These are phyloP conservation scores for Linnemannia zychae DNA, from an alignment of 192 early-diverging fungal genomes.

Conservation along the genomic window DNA sequence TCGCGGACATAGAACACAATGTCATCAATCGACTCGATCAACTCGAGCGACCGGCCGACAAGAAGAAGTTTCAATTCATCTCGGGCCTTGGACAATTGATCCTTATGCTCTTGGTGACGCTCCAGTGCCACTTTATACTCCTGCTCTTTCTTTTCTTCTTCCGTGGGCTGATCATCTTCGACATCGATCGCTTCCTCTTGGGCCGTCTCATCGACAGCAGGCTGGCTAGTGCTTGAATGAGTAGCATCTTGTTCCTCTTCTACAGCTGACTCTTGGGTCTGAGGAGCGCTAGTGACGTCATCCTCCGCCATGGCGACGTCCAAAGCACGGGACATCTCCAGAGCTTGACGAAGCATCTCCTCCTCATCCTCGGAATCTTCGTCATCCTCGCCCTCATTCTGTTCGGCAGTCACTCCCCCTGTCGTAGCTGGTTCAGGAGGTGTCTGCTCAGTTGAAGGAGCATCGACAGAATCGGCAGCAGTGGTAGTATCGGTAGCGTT, in stretches of 20 bases:
- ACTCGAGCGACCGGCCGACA: slow-evolving; percentile 44
- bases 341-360: slow-evolving; percentile 52
- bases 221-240: neutral
- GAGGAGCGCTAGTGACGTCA: slow-evolving; percentile 47
- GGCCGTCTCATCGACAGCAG: neutral
- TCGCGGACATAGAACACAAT: slow-evolving; percentile 79
- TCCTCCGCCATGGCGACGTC: slow-evolving; percentile 23
- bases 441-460: neutral
- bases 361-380: slow-evolving; percentile 42
- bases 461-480: slow-evolving; percentile 7
- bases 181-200: slow-evolving; percentile 29
- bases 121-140: slow-evolving; percentile 60
- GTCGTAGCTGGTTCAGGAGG: slow-evolving; percentile 41
- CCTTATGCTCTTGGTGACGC: slow-evolving; percentile 43
- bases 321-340: slow-evolving; percentile 47
- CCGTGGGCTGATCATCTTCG: slow-evolving; percentile 26
- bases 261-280: slow-evolving; percentile 49
- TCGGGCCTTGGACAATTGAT: slow-evolving; percentile 56
- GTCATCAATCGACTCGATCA: slow-evolving; percentile 69
- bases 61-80: slow-evolving; percentile 58
- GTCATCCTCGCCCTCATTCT: slow-evolving; percentile 36
- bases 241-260: slow-evolving; percentile 27
- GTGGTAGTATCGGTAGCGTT: slow-evolving; percentile 15
- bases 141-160: slow-evolving; percentile 61
- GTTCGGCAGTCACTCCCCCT: slow-evolving; percentile 25